Evolutionary conservation across 2,329 filamentous ascomycete genomes (phyloP), one percentile per base, ranked within the genome.

Genomic region (Penicillium psychrosexuale): DNA sequence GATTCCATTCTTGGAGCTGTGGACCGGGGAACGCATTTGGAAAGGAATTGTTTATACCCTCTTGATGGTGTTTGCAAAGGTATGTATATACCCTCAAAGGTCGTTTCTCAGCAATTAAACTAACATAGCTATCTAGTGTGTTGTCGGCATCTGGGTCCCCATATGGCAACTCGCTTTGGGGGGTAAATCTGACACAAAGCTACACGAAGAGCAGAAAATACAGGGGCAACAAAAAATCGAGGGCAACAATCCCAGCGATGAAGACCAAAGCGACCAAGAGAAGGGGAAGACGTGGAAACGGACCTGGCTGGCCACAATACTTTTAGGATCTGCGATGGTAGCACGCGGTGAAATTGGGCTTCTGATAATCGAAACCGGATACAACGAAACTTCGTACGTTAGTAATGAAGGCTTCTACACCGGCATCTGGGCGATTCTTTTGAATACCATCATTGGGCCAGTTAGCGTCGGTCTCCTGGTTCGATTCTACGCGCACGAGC

Each of bases 351-450:
- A 70, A 45, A 70, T 70, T 36, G 67, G 68, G 2, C 63, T 70
- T 3, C 42, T 70, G 31, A 69, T 70, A 22, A 68, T 70, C n/a
- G 67, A 70, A 43, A 64, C 69, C 8, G 68, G 68, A 4, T 65
- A 68, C 22, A 70, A 70, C 8, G 57, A 68, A 34, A 69, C 67
- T 1, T 67, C 70, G 31, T 75, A 77, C 1, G 75, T 80, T 17
- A 75, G 79, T 27, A 55, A 66, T 19, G 65, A 65, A 0, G 65
- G 60, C 0, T 67, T 67, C 28, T 64, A 66, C 31, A 66, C 67
- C 8, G 66, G 59, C 1, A 62, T 70, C 0, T 70, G 68, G 68
- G 68, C 68, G 0, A 70, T 70, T 40, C 56, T 70, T 11, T 54
- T 70, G 2, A 70, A 70, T 38, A 70, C 68, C 2, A 70, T 70